Evolutionary conservation across 2,329 filamentous ascomycete genomes (phyloP).

Genomic region (Colletotrichum endophyticum): DNA sequence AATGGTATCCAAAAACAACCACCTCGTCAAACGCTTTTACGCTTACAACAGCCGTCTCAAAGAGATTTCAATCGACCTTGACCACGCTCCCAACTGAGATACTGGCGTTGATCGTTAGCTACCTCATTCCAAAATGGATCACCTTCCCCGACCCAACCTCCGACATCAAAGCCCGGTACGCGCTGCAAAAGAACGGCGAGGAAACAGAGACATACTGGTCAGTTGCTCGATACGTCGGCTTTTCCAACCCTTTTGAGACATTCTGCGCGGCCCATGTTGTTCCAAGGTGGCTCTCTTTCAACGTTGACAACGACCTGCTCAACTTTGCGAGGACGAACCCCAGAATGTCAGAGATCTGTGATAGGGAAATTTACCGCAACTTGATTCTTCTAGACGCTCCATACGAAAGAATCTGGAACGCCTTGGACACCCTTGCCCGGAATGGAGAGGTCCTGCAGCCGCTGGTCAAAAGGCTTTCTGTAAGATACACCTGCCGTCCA

Average conservation of each 20-base stretch:
- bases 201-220: background rate
- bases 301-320: background rate
- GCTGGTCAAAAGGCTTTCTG: background rate
- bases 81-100: background rate
- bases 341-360: background rate
- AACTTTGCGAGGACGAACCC: background rate
- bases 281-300: background rate
- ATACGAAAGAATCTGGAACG: background rate
- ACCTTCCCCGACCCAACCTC: background rate
- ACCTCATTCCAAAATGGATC: background rate
- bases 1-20: rapidly evolving
- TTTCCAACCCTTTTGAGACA: background rate
- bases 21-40: background rate
- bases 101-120: background rate
- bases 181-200: background rate
- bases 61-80: background rate
- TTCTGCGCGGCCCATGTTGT: background rate
- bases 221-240: background rate
- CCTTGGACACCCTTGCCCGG: background rate
- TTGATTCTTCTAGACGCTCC: background rate
- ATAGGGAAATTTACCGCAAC: background rate
- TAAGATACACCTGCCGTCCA: background rate
- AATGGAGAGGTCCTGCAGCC: background rate
- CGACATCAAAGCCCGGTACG: background rate
- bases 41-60: background rate